Conservation (phyloP, 2,329 filamentous ascomycete genomes). For the Cadophora sp. region DNA sequence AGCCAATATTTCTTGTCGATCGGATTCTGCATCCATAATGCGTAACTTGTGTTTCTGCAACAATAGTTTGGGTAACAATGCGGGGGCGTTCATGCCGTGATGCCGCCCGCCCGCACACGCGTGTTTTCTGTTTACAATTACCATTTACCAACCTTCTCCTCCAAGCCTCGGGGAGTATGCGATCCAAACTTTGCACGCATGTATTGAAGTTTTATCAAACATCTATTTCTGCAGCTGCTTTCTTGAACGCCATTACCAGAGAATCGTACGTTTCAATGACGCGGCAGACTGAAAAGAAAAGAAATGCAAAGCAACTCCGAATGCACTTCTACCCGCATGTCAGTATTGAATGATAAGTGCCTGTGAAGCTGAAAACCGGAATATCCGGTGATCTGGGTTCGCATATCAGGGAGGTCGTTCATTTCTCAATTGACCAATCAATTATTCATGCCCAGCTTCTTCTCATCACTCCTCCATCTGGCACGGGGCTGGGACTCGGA, state of each 20-base stretch:
- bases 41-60: neutral
- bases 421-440: constrained; percentile 1
- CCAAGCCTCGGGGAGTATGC: neutral
- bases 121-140: neutral
- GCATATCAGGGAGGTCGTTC: neutral
- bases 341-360: neutral
- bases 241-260: neutral
- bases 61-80: constrained; percentile 7
- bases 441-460: too few relatives aligned
- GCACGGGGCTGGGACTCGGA: neutral
- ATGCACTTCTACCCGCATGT: neutral
- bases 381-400: neutral
- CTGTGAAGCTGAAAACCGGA: constrained; percentile 2
- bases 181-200: neutral
- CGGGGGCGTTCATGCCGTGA: neutral
- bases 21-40: neutral
- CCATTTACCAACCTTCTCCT: neutral
- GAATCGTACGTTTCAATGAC: neutral
- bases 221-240: neutral
- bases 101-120: neutral
- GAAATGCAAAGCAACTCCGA: neutral
- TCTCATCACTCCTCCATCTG: constrained; percentile 11
- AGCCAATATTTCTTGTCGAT: neutral
- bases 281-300: neutral
- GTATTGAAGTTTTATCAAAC: too few relatives aligned